Percentiles rank a stretch among this genome's conserved stretches.
Evolutionary conservation across 345 rosid genomes (phyloP).

Genomic region (Schrenkiella parvula): DNA sequence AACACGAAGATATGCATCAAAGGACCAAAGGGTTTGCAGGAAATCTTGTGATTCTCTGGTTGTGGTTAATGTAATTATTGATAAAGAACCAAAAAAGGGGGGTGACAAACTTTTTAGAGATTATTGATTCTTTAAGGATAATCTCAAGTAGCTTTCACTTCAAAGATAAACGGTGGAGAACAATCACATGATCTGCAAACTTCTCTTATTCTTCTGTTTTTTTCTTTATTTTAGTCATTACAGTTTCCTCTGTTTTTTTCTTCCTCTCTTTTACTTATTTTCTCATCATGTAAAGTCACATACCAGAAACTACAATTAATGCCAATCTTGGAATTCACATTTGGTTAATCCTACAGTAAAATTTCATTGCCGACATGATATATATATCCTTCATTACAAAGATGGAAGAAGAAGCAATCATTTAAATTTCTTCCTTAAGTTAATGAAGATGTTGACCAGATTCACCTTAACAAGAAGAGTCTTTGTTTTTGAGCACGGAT

Average conservation of each 20-base stretch:
- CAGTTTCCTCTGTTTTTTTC: background rate
- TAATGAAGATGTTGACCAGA: constrained; percentile 2
- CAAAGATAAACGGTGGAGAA: constrained; percentile 17
- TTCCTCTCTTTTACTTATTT: background rate
- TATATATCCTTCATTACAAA: background rate
- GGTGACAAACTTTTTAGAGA: background rate
- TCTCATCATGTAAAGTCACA: constrained; percentile 24
- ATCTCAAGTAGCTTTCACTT: constrained; percentile 22
- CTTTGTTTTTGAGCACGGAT: background rate
- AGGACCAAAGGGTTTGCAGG: constrained; percentile 19
- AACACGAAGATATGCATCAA: constrained; percentile 13
- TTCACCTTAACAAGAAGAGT: background rate
- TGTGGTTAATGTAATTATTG: constrained; percentile 13
- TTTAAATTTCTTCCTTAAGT: background rate
- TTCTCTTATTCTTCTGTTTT: background rate
- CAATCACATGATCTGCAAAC: constrained; percentile 4
- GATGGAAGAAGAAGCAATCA: too few species aligned
- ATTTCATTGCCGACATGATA: constrained; percentile 26
- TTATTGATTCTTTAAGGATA: constrained; percentile 24
- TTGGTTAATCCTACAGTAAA: constrained; percentile 26
- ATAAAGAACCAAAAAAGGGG: background rate
- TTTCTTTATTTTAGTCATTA: constrained; percentile 4
- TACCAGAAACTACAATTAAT: constrained; percentile 11
- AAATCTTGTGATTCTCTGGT: constrained; percentile 31
- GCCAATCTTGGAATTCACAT: constrained; percentile 15